Evolutionary conservation across 179 eudicot genomes (phyloP).

Genomic region (Patellifolia procumbens): DNA sequence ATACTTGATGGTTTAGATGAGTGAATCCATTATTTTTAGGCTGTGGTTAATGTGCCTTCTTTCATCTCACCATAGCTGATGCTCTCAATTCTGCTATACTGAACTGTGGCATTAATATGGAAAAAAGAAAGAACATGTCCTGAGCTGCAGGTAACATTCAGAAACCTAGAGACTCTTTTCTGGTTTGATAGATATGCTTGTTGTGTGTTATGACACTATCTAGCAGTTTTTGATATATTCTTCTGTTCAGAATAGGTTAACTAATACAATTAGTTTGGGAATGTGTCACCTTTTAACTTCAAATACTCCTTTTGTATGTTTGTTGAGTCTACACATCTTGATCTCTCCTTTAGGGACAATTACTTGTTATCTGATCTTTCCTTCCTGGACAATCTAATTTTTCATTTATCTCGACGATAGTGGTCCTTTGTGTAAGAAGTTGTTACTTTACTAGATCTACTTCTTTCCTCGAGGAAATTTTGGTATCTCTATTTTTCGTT

Average conservation of each 20-base stretch:
- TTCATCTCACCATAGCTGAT: too few relatives aligned
- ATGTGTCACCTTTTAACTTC: background rate
- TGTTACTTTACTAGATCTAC: background rate
- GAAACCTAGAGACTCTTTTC: too few relatives aligned
- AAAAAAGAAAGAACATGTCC: too few relatives aligned
- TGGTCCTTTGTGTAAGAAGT: background rate
- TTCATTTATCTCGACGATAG: background rate
- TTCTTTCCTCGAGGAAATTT: slow-evolving; percentile 1
- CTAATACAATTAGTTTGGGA: background rate
- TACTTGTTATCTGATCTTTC: background rate
- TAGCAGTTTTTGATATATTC: background rate
- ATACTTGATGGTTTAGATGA: background rate
- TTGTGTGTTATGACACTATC: background rate
- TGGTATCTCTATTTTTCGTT: background rate
- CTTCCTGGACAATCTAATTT: background rate
- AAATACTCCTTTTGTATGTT: background rate
- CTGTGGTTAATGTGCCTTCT: too few relatives aligned
- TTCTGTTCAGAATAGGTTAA: background rate
- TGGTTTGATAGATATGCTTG: too few relatives aligned
- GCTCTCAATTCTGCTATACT: too few relatives aligned
- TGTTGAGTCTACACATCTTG: background rate
- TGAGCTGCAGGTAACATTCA: too few relatives aligned
- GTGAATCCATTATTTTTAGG: too few relatives aligned
- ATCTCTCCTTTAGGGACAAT: background rate
- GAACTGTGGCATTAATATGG: too few relatives aligned